Conservation (phyloP, 768 basidiomycete species). For the Arthromyces matolae region DNA sequence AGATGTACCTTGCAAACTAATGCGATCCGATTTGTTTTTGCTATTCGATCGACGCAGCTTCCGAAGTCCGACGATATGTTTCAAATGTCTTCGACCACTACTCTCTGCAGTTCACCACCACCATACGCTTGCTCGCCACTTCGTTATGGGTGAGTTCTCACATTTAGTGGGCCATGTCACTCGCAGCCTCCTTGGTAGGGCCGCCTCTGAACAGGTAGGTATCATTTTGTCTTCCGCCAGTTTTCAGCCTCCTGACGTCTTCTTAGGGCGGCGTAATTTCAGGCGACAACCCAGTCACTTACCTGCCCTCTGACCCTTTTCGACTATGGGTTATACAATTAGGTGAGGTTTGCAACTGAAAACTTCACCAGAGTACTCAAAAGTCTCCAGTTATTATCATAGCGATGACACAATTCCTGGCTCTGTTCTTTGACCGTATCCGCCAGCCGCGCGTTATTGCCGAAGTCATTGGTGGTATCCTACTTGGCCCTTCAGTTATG, state of each 20-base stretch:
- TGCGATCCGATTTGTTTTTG: slow-evolving; percentile 8
- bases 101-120: no score
- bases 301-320: slow-evolving; percentile 65
- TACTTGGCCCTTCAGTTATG: slow-evolving; percentile 77
- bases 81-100: no score
- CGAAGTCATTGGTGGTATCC: slow-evolving; percentile 86
- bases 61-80: slow-evolving; percentile 7
- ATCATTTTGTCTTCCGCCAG: background rate
- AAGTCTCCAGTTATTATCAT: slow-evolving; percentile 68
- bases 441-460: slow-evolving; percentile 92
- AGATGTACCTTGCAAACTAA: slow-evolving; percentile 2
- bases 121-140: background rate
- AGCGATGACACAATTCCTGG: slow-evolving; percentile 69
- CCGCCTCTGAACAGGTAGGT: slow-evolving; percentile 47
- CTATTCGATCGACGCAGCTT: background rate
- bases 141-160: slow-evolving; percentile 47
- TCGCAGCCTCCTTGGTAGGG: slow-evolving; percentile 36
- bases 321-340: slow-evolving; percentile 76
- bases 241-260: background rate
- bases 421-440: slow-evolving; percentile 59
- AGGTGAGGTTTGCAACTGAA: slow-evolving; percentile 36
- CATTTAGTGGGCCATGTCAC: slow-evolving; percentile 30
- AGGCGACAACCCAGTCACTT: slow-evolving; percentile 67
- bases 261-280: slow-evolving; percentile 70
- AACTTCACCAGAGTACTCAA: slow-evolving; percentile 4